Evolutionary conservation across 768 basidiomycete species (phyloP), one percentile per base, ranked within the genome.

Genomic region (Collybia nuda): DNA sequence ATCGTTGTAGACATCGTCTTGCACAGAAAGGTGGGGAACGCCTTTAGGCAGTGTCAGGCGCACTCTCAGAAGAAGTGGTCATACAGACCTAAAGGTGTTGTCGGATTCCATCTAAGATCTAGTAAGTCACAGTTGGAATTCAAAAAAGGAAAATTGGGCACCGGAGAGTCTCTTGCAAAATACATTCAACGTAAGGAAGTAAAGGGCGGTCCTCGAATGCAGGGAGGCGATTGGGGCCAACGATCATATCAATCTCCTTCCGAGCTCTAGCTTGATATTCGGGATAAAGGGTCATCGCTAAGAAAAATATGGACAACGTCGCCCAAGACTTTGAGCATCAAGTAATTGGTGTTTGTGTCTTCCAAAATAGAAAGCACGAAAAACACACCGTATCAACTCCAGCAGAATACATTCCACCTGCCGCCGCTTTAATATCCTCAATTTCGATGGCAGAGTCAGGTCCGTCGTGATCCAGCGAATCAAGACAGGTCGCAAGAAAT

Each of bases 201-300:
- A 53, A 37, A 19, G 32, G 42, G 26, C 52, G 49, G 54, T 72
- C 70, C 3, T 57, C 55, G 17, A 71, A 66, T 1, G 56, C 59
- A 1, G 76, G 77, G 6, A 77, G 56, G 1, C 73, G 60, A 11
- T 58, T 62, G 2, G 41, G n/a, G 8, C 70, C 72, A 17, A 77
- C 54, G 2, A 77, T 63, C 1, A 47, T 38, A 54, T 78, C 75
- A 9, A 79, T 64, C 57, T 78, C 75, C 0, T 61, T 61, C 47
- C 74, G 77, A 0, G 73, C 75, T 28, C 58, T 64, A 7, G 43
- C 48, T 47, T 71, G 71, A 7, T 64, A 59, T 7, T 67, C 62
- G 0, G 75, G 76, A 52, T 73, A 55, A 7, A 64, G 50, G 11
- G 69, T 60, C 71, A 78, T 73, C 3, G 69, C 68, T 15, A 74